Conservation (phyloP, 371 early-diverging fungal genomes). For the Actinomucor elegans region DNA sequence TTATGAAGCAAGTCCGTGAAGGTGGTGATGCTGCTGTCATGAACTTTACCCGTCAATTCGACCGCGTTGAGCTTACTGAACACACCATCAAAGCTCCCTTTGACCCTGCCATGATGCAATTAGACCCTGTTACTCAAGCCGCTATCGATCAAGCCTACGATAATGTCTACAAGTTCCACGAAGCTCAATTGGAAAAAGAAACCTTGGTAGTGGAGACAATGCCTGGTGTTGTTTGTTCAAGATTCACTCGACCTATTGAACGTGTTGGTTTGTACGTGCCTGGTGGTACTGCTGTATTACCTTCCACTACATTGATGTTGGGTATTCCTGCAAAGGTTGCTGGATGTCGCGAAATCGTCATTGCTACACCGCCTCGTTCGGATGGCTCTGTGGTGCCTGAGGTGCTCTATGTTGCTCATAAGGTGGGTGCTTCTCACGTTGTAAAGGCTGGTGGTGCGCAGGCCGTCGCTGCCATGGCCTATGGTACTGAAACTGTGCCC, state of each 20-base stretch:
- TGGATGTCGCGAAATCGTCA: constrained; percentile 91
- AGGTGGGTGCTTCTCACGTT: constrained; percentile 90
- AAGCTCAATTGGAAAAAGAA: constrained; percentile 81
- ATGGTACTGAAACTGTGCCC: constrained; percentile 92
- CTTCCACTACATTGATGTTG: constrained; percentile 94
- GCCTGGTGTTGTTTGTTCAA: constrained; percentile 93
- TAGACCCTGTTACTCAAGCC: constrained; percentile 67
- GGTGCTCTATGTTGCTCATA: constrained; percentile 97
- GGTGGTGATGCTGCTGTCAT: constrained; percentile 87
- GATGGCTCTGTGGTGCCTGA: constrained; percentile 94
- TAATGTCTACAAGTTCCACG: constrained; percentile 92
- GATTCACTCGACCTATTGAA: constrained; percentile 93
- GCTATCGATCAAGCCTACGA: constrained; percentile 95
- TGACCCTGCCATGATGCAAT: constrained; percentile 58
- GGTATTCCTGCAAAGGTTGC: constrained; percentile 98
- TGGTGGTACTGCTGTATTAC: constrained; percentile 96
- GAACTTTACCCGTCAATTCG: constrained; percentile 88
- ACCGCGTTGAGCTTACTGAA: constrained; percentile 72
- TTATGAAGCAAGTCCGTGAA: constrained; percentile 80
- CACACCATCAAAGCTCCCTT: constrained; percentile 88
- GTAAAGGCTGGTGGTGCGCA: constrained; percentile 97
- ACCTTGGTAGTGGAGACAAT: constrained; percentile 88
- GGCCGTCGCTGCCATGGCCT: constrained; percentile 98
- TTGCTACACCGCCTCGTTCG: constrained; percentile 94
- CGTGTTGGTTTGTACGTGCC: constrained; percentile 97